phyloP scores from a whole-genome alignment of 1,139 yeast genomes.

The Geotrichum histeridarum region DNA sequence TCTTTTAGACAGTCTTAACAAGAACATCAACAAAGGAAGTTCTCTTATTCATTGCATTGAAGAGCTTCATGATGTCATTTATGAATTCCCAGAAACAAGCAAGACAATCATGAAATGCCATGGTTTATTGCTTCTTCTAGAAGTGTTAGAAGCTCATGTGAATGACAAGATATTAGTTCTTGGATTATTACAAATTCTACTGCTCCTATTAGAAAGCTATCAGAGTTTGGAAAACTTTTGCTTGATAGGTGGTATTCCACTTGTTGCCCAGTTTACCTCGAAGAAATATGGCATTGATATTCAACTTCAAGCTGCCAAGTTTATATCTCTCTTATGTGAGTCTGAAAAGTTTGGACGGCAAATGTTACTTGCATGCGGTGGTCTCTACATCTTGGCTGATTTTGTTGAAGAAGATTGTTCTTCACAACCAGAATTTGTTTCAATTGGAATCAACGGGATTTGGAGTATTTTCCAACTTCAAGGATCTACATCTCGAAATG shows the following conservation, averaged over 20 bases:
- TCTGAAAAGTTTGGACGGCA: conserved; percentile 43
- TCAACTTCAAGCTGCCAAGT: conserved; percentile 44
- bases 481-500: conserved; percentile 44
- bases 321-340: conserved; percentile 41
- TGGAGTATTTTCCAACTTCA: conserved; percentile 46
- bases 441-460: conserved; percentile 45
- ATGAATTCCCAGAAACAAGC: conserved; percentile 25
- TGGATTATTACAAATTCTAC: conserved; percentile 43
- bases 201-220: conserved; percentile 40
- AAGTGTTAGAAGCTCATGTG: conserved; percentile 40
- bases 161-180: conserved; percentile 33
- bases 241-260: conserved; percentile 54
- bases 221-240: conserved; percentile 49
- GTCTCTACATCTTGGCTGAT: conserved; percentile 47
- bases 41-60: conserved; percentile 7
- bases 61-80: conserved; percentile 6
- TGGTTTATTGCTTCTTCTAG: conserved; percentile 48
- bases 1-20: conserved; percentile 23
- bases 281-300: conserved; percentile 39
- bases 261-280: conserved; percentile 44
- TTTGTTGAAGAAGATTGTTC: conserved; percentile 54
- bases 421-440: conserved; percentile 44
- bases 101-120: conserved; percentile 44
- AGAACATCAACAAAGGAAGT: conserved; percentile 10
- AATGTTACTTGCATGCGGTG: conserved; percentile 55